Evolutionary conservation across 805 yeast genomes (phyloP).

Genomic region (Wickerhamiella alocasiicola): DNA sequence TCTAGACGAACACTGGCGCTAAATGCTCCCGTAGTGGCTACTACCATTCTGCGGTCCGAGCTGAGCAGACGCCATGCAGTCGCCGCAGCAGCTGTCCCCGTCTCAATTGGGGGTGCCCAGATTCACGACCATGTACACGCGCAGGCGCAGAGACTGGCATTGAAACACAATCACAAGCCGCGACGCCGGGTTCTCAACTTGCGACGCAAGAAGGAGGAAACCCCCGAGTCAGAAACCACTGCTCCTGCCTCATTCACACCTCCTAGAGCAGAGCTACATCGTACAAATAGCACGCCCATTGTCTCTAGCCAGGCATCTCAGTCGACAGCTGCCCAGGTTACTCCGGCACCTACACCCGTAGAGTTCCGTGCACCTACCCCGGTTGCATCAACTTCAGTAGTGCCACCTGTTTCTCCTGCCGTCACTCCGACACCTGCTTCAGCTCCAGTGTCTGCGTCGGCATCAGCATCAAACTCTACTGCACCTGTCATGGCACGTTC

Average conservation of each 20-base stretch:
- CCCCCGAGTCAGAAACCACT: background rate
- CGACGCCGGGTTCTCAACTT: constrained; percentile 25
- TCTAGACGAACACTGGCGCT: constrained; percentile 75
- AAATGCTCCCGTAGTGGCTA: constrained; percentile 44
- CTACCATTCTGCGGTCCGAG: constrained; percentile 47
- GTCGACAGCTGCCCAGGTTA: background rate
- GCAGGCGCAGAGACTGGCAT: constrained; percentile 16
- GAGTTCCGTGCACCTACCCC: background rate
- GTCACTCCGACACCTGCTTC: background rate
- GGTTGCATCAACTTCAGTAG: background rate
- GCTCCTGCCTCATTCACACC: background rate
- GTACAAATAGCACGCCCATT: background rate
- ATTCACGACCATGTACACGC: constrained; percentile 23
- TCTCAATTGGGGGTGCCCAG: constrained; percentile 8
- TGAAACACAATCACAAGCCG: constrained; percentile 18
- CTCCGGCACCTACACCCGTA: background rate
- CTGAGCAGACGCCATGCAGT: constrained; percentile 23
- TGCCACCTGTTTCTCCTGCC: background rate
- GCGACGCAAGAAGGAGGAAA: constrained; percentile 9
- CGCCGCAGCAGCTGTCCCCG: constrained; percentile 23
- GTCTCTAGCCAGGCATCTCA: background rate
- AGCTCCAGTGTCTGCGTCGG: background rate
- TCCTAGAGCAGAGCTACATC: background rate
- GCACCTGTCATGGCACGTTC: too few species aligned
- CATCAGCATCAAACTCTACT: background rate